phyloP scores from a whole-genome alignment of 192 early-diverging fungal genomes.

The Glomus cerebriforme region DNA sequence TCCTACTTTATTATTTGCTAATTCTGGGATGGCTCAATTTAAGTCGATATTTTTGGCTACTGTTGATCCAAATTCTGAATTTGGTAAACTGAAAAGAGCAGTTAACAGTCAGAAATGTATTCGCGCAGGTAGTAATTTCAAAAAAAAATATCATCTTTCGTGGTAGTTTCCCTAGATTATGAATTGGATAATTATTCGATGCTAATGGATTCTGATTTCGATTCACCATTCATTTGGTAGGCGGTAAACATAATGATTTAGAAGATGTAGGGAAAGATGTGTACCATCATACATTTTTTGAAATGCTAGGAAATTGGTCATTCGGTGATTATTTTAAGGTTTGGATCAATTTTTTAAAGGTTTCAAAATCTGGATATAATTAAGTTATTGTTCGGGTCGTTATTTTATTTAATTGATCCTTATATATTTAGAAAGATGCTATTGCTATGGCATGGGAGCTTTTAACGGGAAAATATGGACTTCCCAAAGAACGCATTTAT shows the following conservation, averaged over 20 bases:
- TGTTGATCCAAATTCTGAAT: conserved; percentile 89
- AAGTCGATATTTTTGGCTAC: conserved; percentile 97
- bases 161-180: background rate
- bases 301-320: conserved; percentile 99
- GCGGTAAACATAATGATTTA: conserved; percentile 99
- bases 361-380: background rate
- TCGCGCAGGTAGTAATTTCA: conserved; percentile 78
- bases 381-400: background rate
- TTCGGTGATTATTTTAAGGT: conserved; percentile 99
- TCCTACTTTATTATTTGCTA: conserved; percentile 94
- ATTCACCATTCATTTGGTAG: conserved; percentile 39
- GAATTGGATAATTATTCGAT: background rate
- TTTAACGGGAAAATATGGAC: conserved; percentile 80
- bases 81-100: conserved; percentile 89
- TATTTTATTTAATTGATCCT: background rate
- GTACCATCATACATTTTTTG: conserved; percentile 99
- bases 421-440: conserved; percentile 71
- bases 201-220: background rate
- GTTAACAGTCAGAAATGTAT: conserved; percentile 99
- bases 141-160: background rate
- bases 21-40: conserved; percentile 98
- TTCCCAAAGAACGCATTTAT: conserved; percentile 89
- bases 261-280: conserved; percentile 98
- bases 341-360: background rate
- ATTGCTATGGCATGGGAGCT: conserved; percentile 91